A percentile compares a stretch with the other conserved stretches of the same genome.
Conservation (phyloP, 2,329 filamentous ascomycete genomes). For the Thermoascus crustaceus region DNA sequence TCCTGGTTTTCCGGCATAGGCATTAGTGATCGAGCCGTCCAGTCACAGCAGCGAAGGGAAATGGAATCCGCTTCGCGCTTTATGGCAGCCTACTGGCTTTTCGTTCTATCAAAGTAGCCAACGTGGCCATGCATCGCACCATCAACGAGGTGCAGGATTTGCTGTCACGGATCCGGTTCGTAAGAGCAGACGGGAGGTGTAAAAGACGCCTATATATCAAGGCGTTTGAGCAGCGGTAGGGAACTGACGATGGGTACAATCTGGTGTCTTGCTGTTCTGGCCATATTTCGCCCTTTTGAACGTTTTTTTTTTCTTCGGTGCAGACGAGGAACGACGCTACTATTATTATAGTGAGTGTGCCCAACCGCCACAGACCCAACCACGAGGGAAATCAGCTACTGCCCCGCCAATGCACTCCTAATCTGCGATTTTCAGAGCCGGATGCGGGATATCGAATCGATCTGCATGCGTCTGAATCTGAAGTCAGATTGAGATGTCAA, state of each 20-base stretch:
- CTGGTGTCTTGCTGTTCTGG: not conserved
- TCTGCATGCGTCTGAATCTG: too few relatives aligned
- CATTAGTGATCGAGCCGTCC: too few relatives aligned
- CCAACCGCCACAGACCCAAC: not conserved
- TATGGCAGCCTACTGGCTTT: not conserved
- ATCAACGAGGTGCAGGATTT: not conserved
- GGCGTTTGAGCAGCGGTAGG: not conserved
- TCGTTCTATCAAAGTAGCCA: not conserved
- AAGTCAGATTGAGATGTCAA: too few relatives aligned
- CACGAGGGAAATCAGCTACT: not conserved
- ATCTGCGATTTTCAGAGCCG: slow-evolving; percentile 1
- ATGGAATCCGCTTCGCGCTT: too few relatives aligned
- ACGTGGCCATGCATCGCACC: slow-evolving; percentile 1
- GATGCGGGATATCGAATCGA: too few relatives aligned
- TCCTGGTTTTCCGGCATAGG: too few relatives aligned
- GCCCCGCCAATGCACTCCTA: not conserved
- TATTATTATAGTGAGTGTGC: too few relatives aligned
- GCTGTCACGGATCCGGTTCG: too few relatives aligned
- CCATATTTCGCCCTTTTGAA: not conserved
- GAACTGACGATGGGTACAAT: not conserved
- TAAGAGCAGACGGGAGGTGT: not conserved
- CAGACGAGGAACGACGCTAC: too few relatives aligned
- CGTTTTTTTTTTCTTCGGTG: not conserved
- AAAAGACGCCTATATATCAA: not conserved
- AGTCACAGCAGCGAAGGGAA: too few relatives aligned